Evolutionary conservation across 176 grass and related monocot species (phyloP).

Genomic region (Thinopyrum elongatum): DNA sequence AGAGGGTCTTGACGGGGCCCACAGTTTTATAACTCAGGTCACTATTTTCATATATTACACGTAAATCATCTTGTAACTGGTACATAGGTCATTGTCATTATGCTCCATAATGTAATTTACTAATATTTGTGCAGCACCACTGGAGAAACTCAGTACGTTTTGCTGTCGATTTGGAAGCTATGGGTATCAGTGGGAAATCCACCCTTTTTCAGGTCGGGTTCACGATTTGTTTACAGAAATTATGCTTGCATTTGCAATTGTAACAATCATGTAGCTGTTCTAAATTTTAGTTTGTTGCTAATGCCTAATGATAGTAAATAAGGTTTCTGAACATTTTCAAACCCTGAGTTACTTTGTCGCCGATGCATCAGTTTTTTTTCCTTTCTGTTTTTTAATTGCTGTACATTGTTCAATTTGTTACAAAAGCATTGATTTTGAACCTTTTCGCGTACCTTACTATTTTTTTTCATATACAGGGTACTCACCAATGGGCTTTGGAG

Average conservation of each 20-base stretch:
- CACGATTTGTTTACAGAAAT: slow-evolving; percentile 16
- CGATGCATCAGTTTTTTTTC: not conserved
- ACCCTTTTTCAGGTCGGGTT: slow-evolving; percentile 73
- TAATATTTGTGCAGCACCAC: slow-evolving; percentile 60
- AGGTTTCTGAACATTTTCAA: not conserved
- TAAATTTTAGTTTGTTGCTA: not conserved
- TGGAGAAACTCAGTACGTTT: slow-evolving; percentile 75
- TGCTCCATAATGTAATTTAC: slow-evolving; percentile 17
- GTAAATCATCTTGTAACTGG: slow-evolving; percentile 4
- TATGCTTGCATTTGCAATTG: slow-evolving; percentile 19
- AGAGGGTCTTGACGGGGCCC: slow-evolving; percentile 92
- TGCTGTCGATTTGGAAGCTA: slow-evolving; percentile 93
- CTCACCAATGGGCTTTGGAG: slow-evolving; percentile 79
- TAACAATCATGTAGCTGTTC: not conserved
- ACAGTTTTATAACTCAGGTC: slow-evolving; percentile 99
- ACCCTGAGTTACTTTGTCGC: not conserved
- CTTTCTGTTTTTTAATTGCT: not conserved
- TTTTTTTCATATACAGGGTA: slow-evolving; percentile 52
- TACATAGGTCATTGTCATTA: not conserved
- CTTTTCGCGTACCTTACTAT: slow-evolving; percentile 10
- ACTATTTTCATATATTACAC: slow-evolving; percentile 23
- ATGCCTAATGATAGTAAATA: not conserved
- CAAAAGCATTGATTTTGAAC: not conserved
- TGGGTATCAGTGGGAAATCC: slow-evolving; percentile 89
- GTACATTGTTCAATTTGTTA: not conserved